Conservation (phyloP, 768 basidiomycete genomes). For the Dioszegia crocea region DNA sequence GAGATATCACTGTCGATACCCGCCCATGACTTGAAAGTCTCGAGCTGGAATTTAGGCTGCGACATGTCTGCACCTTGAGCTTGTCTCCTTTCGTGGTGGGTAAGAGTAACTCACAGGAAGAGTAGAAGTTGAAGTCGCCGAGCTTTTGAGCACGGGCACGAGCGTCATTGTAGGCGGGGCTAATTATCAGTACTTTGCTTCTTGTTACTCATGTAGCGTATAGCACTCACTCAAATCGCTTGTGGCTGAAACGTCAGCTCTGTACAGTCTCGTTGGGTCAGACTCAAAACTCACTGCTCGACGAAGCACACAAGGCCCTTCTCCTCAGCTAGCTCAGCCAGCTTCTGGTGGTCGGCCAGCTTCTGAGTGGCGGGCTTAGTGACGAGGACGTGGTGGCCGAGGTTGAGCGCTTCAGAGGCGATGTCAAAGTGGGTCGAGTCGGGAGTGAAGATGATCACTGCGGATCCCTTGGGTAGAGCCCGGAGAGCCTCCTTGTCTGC, state of each 20-base stretch:
- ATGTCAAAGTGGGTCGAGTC: constrained; percentile 87
- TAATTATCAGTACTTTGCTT: constrained; percentile 10
- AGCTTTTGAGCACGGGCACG: constrained; percentile 63
- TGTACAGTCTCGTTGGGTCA: not conserved
- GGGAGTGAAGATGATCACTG: constrained; percentile 89
- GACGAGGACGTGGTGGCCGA: constrained; percentile 78
- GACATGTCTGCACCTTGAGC: constrained; percentile 65
- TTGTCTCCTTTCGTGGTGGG: not conserved
- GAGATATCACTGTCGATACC: constrained; percentile 92
- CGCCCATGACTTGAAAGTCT: constrained; percentile 93
- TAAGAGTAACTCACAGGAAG: constrained; percentile 54
- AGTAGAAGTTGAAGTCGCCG: constrained; percentile 94
- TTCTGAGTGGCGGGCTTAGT: constrained; percentile 90
- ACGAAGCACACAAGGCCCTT: constrained; percentile 83
- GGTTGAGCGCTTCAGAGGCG: constrained; percentile 78
- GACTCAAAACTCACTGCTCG: constrained; percentile 62
- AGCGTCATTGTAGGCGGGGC: constrained; percentile 85
- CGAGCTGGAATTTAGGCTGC: constrained; percentile 89
- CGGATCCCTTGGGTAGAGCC: constrained; percentile 70
- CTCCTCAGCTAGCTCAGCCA: constrained; percentile 71
- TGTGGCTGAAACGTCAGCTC: constrained; percentile 37
- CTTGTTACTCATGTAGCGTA: not conserved
- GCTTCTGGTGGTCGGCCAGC: constrained; percentile 71
- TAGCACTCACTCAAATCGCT: constrained; percentile 54
- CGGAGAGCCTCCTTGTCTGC: constrained; percentile 56